Percentiles rank a stretch among this genome's conserved stretches.
Evolutionary conservation across 331 rosid genomes (phyloP).

Genomic region (Phaseolus coccineus): DNA sequence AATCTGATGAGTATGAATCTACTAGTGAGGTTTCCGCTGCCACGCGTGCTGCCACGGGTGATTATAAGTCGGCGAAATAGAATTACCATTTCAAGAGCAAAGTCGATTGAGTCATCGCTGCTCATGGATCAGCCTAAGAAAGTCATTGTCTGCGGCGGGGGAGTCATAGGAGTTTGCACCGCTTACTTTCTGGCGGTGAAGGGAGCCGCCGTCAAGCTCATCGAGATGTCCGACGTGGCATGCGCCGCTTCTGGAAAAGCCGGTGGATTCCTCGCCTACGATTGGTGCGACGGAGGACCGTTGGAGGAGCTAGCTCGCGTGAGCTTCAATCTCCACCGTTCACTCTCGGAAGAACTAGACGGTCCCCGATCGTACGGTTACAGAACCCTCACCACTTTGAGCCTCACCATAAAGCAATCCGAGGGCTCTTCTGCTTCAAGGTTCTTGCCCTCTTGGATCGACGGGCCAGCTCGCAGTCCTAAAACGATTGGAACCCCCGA

Average conservation of each 20-base stretch:
- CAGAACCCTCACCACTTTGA: constrained; percentile 73
- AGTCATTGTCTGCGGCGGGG: constrained; percentile 90
- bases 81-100: neutral
- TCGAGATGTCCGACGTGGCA: constrained; percentile 78
- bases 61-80: constrained; percentile 43
- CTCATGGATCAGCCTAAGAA: constrained; percentile 62
- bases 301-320: constrained; percentile 67
- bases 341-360: constrained; percentile 70
- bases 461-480: constrained; percentile 58
- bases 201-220: constrained; percentile 83
- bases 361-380: constrained; percentile 83
- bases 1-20: constrained; percentile 33
- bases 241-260: constrained; percentile 96
- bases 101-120: constrained; percentile 27
- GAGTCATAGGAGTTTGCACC: constrained; percentile 84
- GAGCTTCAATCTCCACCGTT: constrained; percentile 88
- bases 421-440: constrained; percentile 16
- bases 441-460: constrained; percentile 63
- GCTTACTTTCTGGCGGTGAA: constrained; percentile 80
- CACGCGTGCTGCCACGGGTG: neutral
- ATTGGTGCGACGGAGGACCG: constrained; percentile 86
- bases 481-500: constrained; percentile 67
- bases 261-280: constrained; percentile 93
- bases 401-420: constrained; percentile 65
- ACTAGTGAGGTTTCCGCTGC: neutral